phyloP scores from a whole-genome alignment of 148 eudicot genomes.

The Dianthus caryophyllus region DNA sequence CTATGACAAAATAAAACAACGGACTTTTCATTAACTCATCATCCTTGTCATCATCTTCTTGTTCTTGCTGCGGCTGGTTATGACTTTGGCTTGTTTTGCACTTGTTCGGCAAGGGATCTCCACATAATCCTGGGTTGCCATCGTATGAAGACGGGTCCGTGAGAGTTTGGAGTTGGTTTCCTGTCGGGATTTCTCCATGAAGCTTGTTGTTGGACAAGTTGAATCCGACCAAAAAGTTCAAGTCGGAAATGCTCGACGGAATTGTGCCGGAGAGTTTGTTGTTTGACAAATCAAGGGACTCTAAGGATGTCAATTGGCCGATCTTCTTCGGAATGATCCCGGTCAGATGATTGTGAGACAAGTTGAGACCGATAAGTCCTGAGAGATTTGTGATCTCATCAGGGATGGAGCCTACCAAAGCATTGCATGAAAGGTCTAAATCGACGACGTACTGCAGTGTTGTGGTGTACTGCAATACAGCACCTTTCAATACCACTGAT shows the following conservation, averaged over 20 bases:
- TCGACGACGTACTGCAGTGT: constrained; percentile 10
- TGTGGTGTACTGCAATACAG: constrained; percentile 12
- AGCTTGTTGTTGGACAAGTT: constrained; percentile 38
- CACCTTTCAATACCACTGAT: constrained; percentile 22
- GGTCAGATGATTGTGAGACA: constrained; percentile 22
- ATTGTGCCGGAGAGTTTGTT: constrained; percentile 37
- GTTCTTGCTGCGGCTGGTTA: neutral
- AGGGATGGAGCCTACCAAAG: constrained; percentile 37
- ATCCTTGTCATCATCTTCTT: neutral
- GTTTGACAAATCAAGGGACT: constrained; percentile 33
- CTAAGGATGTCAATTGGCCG: constrained; percentile 17
- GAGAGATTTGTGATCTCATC: constrained; percentile 28
- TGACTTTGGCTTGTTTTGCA: constrained; percentile 13
- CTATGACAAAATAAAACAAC: too few relatives aligned
- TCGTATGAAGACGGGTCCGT: too few relatives aligned
- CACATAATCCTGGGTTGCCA: constrained; percentile 36
- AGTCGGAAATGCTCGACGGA: constrained; percentile 28
- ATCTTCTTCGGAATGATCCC: constrained; percentile 22
- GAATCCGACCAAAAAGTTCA: constrained; percentile 21
- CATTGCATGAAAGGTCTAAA: constrained; percentile 46
- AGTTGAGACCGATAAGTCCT: constrained; percentile 18
- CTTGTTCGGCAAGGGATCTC: constrained; percentile 26
- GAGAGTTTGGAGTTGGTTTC: constrained; percentile 13
- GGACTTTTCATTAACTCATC: too few relatives aligned
- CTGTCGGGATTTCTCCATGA: constrained; percentile 23